Conservation (phyloP, 2,329 filamentous ascomycete genomes). For the Dactylonectria macrodidyma region DNA sequence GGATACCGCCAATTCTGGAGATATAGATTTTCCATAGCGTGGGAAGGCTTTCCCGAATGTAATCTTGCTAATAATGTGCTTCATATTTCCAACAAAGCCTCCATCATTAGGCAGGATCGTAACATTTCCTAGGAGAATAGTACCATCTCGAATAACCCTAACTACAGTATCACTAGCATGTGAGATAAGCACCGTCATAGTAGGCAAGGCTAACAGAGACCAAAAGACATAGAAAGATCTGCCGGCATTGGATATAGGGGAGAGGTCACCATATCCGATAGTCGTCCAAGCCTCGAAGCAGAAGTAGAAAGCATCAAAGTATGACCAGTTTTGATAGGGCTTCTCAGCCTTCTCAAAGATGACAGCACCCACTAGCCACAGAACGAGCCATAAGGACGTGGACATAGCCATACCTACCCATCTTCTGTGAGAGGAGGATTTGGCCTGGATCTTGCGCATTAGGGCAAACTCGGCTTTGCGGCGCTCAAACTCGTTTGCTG, state of each 20-base stretch:
- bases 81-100: slow-evolving; percentile 62
- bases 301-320: slow-evolving; percentile 89
- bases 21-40: neutral
- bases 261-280: slow-evolving; percentile 88
- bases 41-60: slow-evolving; percentile 62
- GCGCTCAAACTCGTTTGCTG: slow-evolving; percentile 67
- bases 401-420: slow-evolving; percentile 84
- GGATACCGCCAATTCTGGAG: neutral
- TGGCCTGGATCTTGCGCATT: slow-evolving; percentile 85
- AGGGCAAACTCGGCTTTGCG: slow-evolving; percentile 81
- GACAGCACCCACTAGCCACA: slow-evolving; percentile 87
- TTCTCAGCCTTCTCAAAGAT: slow-evolving; percentile 75
- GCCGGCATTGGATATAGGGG: slow-evolving; percentile 81
- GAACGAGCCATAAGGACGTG: slow-evolving; percentile 74
- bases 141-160: slow-evolving; percentile 69
- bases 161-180: slow-evolving; percentile 90
- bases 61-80: slow-evolving; percentile 58
- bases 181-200: slow-evolving; percentile 88
- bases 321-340: slow-evolving; percentile 74
- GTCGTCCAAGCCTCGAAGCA: slow-evolving; percentile 87
- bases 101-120: slow-evolving; percentile 73
- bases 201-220: slow-evolving; percentile 87
- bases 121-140: slow-evolving; percentile 69
- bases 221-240: slow-evolving; percentile 95
- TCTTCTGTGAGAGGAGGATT: slow-evolving; percentile 75